Percentiles rank a stretch among this genome's conserved stretches.
phyloP scores from a whole-genome alignment of 2,329 filamentous ascomycete genomes.

The Geosmithia flava region DNA sequence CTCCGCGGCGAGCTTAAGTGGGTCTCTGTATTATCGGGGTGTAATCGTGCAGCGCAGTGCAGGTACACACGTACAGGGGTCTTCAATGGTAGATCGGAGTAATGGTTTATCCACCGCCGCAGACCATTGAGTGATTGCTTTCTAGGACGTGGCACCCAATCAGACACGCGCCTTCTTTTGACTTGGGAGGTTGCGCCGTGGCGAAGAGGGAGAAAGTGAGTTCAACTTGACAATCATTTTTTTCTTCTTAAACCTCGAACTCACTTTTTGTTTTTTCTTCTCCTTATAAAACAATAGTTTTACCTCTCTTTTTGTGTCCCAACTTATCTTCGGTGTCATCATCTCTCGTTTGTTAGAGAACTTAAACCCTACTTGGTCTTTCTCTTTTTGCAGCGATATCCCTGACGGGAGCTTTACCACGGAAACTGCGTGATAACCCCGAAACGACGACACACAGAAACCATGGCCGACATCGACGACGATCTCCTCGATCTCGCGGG shows the following conservation, averaged over 20 bases:
- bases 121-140: background rate
- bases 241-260: background rate
- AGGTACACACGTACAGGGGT: too few species aligned
- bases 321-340: too few species aligned
- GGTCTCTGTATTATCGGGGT: too few species aligned
- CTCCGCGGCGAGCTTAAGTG: too few species aligned
- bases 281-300: too few species aligned
- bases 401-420: background rate
- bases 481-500: conserved; percentile 89
- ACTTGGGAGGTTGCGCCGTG: background rate
- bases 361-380: too few species aligned
- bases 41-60: too few species aligned
- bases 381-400: too few species aligned
- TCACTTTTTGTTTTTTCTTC: background rate
- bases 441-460: conserved; percentile 8
- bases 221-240: background rate
- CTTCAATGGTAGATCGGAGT: background rate
- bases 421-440: background rate
- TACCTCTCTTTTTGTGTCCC: too few species aligned
- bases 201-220: background rate
- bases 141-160: background rate
- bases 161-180: background rate
- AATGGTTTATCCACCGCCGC: background rate
- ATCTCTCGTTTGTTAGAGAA: too few species aligned
- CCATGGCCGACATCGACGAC: conserved; percentile 83